These are phyloP conservation scores for Cupressus sempervirens DNA, from an alignment of 75 land plant genomes.

Conservation along the genomic window DNA sequence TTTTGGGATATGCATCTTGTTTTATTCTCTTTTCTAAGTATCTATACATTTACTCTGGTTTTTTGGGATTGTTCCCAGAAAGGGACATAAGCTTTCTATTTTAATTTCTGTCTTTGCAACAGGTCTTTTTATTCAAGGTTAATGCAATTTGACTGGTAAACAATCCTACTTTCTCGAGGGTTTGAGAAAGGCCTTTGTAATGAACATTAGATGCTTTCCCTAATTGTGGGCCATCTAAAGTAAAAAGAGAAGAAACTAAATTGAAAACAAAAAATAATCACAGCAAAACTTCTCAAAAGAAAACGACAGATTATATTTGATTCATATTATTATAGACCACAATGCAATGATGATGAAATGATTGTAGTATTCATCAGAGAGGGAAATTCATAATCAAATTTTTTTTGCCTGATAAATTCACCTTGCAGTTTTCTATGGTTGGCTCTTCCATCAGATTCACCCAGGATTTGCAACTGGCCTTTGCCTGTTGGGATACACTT, in stretches of 20 bases:
- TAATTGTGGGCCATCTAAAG: background rate
- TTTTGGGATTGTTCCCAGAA: background rate
- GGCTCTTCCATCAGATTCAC: background rate
- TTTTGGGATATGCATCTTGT: background rate
- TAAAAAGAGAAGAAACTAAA: background rate
- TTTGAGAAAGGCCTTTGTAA: background rate
- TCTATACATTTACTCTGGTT: background rate
- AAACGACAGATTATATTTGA: background rate
- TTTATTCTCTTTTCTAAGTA: background rate
- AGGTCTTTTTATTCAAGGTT: background rate
- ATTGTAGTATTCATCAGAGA: background rate
- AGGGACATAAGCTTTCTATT: background rate
- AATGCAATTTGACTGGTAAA: background rate
- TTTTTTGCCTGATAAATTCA: no score
- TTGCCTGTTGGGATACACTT: no score
- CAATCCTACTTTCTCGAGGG: background rate
- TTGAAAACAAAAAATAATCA: background rate
- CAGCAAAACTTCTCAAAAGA: background rate
- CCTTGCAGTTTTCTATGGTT: no score
- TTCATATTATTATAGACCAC: background rate
- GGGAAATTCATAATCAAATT: background rate
- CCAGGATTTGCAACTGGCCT: no score
- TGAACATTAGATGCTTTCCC: background rate
- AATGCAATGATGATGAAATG: background rate
- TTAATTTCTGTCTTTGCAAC: background rate